These are phyloP conservation scores for Mycena vitilis DNA, from an alignment of 768 basidiomycete species.

Conservation along the genomic window DNA sequence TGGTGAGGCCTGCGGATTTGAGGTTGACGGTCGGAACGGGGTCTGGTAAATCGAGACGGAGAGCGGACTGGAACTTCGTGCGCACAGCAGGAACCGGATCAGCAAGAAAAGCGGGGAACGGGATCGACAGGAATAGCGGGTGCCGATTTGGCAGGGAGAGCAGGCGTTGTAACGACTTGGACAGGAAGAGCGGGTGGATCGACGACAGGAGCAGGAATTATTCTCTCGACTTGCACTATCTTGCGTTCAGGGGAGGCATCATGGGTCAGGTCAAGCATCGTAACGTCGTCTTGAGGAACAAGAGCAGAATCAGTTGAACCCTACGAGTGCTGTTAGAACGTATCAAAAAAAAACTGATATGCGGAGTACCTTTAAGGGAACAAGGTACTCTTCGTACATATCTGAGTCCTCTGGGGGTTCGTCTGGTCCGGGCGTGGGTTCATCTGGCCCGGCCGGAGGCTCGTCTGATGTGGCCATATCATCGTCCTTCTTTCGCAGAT, in stretches of 20 bases:
- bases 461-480: conserved; percentile 21
- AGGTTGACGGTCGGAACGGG: not conserved
- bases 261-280: conserved; percentile 60
- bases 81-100: not conserved
- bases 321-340: conserved; percentile 6
- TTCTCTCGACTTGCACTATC: conserved; percentile 15
- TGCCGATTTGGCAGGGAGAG: conserved; percentile 2
- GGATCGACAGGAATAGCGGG: too few species aligned
- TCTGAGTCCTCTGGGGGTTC: conserved; percentile 2
- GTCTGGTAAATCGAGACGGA: not conserved
- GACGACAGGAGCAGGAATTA: conserved; percentile 3
- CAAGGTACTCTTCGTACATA: conserved; percentile 21
- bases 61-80: conserved; percentile 4
- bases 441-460: conserved; percentile 28
- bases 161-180: conserved; percentile 5
- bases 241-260: conserved; percentile 37
- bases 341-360: not conserved
- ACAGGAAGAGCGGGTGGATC: conserved; percentile 13
- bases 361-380: conserved; percentile 25
- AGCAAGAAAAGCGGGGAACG: not conserved
- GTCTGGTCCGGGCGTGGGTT: not conserved
- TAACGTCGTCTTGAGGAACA: conserved; percentile 38
- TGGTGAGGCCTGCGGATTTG: conserved; percentile 2
- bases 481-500: conserved; percentile 34
- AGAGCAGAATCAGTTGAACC: conserved; percentile 24